Percentiles rank a stretch among this genome's conserved stretches.
Evolutionary conservation across 2,329 filamentous ascomycete species (phyloP).

Genomic region (Penicillium thymicola): DNA sequence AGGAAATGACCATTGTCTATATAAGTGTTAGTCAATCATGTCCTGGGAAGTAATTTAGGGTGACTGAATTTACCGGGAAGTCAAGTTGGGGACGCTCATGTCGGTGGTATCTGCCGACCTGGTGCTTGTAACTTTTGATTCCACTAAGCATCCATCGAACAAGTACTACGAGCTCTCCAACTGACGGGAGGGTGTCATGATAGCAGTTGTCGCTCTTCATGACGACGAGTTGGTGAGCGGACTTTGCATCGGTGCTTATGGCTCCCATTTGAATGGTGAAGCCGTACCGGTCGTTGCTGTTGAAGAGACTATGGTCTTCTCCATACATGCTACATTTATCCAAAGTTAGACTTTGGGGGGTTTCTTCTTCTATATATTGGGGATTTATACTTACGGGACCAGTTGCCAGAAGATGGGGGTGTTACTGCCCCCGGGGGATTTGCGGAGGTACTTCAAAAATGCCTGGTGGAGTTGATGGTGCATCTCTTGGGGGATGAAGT

Average conservation of each 20-base stretch:
- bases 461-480: not conserved
- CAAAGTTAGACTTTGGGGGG: not conserved
- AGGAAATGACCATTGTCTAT: constrained; percentile 12
- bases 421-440: not conserved
- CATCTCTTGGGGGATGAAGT: not conserved
- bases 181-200: not conserved
- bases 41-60: no score
- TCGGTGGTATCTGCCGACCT: not conserved
- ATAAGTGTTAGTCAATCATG: not conserved
- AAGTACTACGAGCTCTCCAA: constrained; percentile 9
- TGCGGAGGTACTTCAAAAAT: constrained; percentile 1
- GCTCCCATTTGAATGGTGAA: constrained; percentile 2
- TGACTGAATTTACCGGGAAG: constrained; percentile 5
- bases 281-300: constrained; percentile 1
- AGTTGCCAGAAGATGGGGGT: not conserved
- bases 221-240: not conserved
- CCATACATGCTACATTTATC: not conserved
- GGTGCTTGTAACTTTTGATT: not conserved
- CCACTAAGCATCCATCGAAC: constrained; percentile 11
- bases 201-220: constrained; percentile 4
- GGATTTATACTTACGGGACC: not conserved
- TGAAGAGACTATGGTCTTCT: not conserved
- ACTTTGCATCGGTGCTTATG: not conserved
- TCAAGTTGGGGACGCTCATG: not conserved
- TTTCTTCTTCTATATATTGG: no score